Evolutionary conservation across 441 rosid species (phyloP).

Genomic region (Gossypium lobatum): DNA sequence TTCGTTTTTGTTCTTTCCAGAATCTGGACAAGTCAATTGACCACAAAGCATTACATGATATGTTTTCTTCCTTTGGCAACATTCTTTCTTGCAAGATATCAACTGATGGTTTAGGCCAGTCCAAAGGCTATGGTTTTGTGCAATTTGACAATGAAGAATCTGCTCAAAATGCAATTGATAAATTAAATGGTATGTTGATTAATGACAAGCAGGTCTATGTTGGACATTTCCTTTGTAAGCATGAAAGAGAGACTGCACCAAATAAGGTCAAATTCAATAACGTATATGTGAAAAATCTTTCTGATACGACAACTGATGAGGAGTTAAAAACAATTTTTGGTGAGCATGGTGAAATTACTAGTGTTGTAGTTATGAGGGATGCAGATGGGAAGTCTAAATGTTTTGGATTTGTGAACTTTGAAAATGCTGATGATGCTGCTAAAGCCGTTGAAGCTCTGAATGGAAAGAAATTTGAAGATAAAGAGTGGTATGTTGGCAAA

Average conservation of each 20-base stretch:
- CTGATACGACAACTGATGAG: conserved; percentile 49
- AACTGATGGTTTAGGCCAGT: conserved; percentile 47
- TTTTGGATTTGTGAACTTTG: conserved; percentile 72
- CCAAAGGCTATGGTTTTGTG: conserved; percentile 68
- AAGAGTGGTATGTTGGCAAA: conserved; percentile 68
- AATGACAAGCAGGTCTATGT: conserved; percentile 69
- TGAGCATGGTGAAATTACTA: conserved; percentile 51
- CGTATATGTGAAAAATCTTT: conserved; percentile 56
- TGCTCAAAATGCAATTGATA: conserved; percentile 55
- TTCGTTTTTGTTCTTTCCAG: conserved; percentile 19
- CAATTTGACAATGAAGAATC: conserved; percentile 56
- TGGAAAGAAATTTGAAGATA: conserved; percentile 57
- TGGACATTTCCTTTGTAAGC: conserved; percentile 64
- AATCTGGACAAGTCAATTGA: conserved; percentile 60
- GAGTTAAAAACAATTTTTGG: conserved; percentile 51
- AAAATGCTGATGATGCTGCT: conserved; percentile 54
- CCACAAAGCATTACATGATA: conserved; percentile 61
- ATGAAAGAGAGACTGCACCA: conserved; percentile 41
- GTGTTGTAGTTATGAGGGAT: conserved; percentile 67
- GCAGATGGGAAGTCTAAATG: conserved; percentile 64
- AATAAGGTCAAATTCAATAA: conserved; percentile 47
- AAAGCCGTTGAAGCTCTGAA: conserved; percentile 56
- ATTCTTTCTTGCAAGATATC: conserved; percentile 69
- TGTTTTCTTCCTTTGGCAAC: conserved; percentile 54
- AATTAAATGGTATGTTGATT: conserved; percentile 67